Conservation (phyloP, 2,329 filamentous ascomycete species). For the Trichoderma semiorbis region DNA sequence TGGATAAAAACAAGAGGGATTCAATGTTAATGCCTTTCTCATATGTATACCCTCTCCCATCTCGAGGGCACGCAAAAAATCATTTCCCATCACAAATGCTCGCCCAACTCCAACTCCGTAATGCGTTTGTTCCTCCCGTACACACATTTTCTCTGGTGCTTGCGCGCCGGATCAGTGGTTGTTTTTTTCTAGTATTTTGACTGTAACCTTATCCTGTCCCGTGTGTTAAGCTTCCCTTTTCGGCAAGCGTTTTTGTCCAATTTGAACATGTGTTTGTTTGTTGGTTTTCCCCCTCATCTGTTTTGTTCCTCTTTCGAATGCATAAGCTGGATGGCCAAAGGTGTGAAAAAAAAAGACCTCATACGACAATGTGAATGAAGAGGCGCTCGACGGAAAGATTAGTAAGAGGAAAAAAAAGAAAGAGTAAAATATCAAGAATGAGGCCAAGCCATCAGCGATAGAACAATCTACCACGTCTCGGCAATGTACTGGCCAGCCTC, state of each 20-base stretch:
- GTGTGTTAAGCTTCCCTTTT: background rate
- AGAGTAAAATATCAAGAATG: background rate
- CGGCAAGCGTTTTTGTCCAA: background rate
- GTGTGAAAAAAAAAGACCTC: background rate
- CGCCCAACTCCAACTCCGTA: constrained; percentile 3
- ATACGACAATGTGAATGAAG: background rate
- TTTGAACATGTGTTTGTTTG: background rate
- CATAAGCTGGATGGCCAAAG: background rate
- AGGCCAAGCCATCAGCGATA: background rate
- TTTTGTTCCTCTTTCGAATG: background rate
- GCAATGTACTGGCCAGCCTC: constrained; percentile 94
- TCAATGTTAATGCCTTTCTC: background rate
- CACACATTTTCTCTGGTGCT: background rate
- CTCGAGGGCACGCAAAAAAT: background rate
- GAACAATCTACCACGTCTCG: constrained; percentile 58
- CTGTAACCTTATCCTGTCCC: background rate
- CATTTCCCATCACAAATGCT: background rate
- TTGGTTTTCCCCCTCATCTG: background rate
- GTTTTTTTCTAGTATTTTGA: background rate
- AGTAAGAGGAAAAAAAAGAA: background rate
- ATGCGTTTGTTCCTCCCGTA: constrained; percentile 1
- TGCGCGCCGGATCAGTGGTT: background rate
- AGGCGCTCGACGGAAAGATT: background rate
- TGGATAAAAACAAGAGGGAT: background rate
- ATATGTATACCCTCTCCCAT: background rate